Base-by-base conservation (phyloP, 2,329 filamentous ascomycete genomes). In the Aspergillus fischeri region DNA sequence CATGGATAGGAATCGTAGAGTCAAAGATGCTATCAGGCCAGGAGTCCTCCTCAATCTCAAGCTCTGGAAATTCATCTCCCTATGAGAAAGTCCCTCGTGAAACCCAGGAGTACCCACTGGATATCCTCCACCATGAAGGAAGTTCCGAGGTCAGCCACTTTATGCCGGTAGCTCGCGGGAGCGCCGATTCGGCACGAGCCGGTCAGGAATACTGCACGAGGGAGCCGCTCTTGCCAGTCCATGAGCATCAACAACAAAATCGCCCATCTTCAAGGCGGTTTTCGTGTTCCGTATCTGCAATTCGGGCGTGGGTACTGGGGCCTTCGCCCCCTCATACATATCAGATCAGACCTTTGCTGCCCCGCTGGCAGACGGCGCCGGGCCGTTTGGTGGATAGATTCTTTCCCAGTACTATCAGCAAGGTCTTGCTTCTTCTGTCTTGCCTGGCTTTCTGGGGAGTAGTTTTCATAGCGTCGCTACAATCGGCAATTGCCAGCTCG, bases 301-400 rank as follows among this genome's bases (percentile, higher is more conserved):
- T 71, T 24, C 48, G 44, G 17, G 28, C 60, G 4, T 73, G 72
- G 68, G 58, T 71, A 32, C 62, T 65, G 20, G 72, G 72, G 0
- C 73, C 72, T 11, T 57, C 63, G 20, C 67, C 66, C 51, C 70
- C 72, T 21, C 67, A 64, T 38, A 67, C 68, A 29, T 72, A 73
- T 55, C 67, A 65, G 25, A 73, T 75, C 53, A 65, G 64, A 8
- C 72, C 73, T 6, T 69, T 66, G 63, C 69, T 73, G 49, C 65
- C 60, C 17, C 60, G 44, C 25, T 70, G 69, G 60, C 73, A 75
- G 60, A 65, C 70, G 42, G 70, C 70, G 28, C 70, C 73, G 4
- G 63, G 63, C 45, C 70, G 67, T 50, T 56, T 73, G 10, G 55
- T 74, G 41, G 65, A 74, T 41, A 63, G 62, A 9, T 67, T 63